Conservation (phyloP, 345 rosid genomes). For the Salix purpurea region DNA sequence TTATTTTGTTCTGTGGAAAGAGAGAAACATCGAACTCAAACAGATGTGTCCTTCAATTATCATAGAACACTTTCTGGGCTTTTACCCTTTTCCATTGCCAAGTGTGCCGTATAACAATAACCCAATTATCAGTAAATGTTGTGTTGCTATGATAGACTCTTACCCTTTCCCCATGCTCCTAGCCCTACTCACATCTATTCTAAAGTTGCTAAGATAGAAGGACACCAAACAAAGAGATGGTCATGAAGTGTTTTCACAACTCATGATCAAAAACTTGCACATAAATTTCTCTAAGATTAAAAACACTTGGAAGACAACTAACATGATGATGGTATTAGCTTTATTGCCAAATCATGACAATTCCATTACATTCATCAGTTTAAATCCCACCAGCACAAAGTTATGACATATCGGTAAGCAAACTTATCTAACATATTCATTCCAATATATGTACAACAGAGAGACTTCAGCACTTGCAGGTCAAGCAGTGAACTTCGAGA, state of each 20-base stretch:
- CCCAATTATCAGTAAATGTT: not conserved
- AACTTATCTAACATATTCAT: not conserved
- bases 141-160: not conserved
- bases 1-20: not conserved
- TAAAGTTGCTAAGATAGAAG: not conserved
- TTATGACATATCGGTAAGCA: not conserved
- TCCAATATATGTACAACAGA: too few species aligned
- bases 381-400: not conserved
- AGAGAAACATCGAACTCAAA: conserved; percentile 6
- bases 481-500: too few species aligned
- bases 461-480: too few species aligned
- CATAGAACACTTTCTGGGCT: not conserved
- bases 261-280: not conserved
- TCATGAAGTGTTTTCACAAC: not conserved
- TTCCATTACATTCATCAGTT: not conserved
- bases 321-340: too few species aligned
- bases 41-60: not conserved
- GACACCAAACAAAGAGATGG: not conserved
- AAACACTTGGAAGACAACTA: too few species aligned
- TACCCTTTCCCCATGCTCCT: not conserved
- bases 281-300: not conserved
- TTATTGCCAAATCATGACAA: not conserved
- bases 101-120: not conserved
- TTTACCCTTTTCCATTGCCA: not conserved
- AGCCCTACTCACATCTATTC: not conserved